phyloP scores from a whole-genome alignment of 805 yeast species.

The Candida yuanshanica region DNA sequence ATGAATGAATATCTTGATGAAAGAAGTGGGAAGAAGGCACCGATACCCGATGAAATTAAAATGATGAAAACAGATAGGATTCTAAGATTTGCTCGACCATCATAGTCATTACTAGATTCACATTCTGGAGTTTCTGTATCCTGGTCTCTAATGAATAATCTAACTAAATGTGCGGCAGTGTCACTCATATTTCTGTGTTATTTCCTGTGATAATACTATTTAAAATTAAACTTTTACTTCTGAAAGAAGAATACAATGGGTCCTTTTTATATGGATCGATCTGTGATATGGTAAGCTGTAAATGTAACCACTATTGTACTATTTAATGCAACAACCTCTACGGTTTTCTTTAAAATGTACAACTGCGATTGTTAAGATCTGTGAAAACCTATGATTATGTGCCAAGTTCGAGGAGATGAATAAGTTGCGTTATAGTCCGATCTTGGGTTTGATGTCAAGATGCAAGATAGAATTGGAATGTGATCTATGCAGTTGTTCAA shows the following conservation, averaged over 20 bases:
- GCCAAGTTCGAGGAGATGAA: too few relatives aligned
- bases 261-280: neutral
- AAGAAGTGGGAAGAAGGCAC: conserved; percentile 57
- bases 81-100: conserved; percentile 38
- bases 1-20: conserved; percentile 55
- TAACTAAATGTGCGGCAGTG: conserved; percentile 5
- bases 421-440: too few relatives aligned
- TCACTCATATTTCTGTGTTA: conserved; percentile 2
- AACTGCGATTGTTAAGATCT: too few relatives aligned
- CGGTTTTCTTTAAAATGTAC: too few relatives aligned
- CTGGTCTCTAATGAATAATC: conserved; percentile 16
- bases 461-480: too few relatives aligned
- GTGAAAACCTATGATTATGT: neutral
- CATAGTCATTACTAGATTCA: conserved; percentile 36
- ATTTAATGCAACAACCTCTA: neutral
- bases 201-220: conserved; percentile 38
- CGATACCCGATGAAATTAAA: conserved; percentile 49
- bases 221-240: neutral
- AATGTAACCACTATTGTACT: neutral
- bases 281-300: neutral
- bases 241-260: neutral
- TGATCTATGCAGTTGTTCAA: too few relatives aligned
- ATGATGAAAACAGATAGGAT: conserved; percentile 62
- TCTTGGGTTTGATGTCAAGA: too few relatives aligned
- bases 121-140: conserved; percentile 31